Conservation (phyloP, 208 protist species). For the Trypanosoma vivax region DNA sequence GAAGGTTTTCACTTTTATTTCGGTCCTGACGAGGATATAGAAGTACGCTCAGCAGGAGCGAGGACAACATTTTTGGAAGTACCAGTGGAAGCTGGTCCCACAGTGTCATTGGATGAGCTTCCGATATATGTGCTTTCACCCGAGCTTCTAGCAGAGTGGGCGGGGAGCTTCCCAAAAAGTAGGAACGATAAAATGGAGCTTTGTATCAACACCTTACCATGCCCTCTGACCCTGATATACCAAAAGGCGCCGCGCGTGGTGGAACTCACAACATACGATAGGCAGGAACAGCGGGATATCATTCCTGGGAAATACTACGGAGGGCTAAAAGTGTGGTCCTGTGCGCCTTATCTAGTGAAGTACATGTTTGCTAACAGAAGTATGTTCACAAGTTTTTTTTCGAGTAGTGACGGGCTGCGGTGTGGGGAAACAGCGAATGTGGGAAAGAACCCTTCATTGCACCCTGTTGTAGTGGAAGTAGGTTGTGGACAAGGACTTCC, state of each 20-base stretch:
- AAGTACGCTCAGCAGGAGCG: too few relatives aligned
- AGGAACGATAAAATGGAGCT: slow-evolving; percentile 8
- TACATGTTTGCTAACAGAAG: slow-evolving; percentile 27
- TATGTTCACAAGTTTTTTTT: slow-evolving; percentile 20
- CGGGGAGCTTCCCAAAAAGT: neutral
- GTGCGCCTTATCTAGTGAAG: slow-evolving; percentile 55
- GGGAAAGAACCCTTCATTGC: neutral
- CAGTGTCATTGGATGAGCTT: slow-evolving; percentile 13
- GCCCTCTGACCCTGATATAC: slow-evolving; percentile 17
- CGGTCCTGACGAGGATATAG: too few relatives aligned
- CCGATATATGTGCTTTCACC: slow-evolving; percentile 2
- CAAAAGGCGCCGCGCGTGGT: slow-evolving; percentile 34
- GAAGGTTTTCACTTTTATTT: too few relatives aligned
- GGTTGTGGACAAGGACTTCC: slow-evolving; percentile 79
- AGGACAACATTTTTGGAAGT: too few relatives aligned
- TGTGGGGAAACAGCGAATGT: neutral
- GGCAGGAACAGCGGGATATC: slow-evolving; percentile 52
- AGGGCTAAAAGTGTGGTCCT: slow-evolving; percentile 87
- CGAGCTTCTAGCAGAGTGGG: slow-evolving; percentile 12
- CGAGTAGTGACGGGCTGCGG: neutral
- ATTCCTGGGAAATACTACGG: slow-evolving; percentile 84
- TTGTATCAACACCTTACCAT: neutral
- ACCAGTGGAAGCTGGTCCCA: neutral
- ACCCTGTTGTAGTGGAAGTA: slow-evolving; percentile 52
- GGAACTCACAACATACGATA: slow-evolving; percentile 24